A percentile compares a stretch with the other conserved stretches of the same genome.
Conservation (phyloP, 192 early-diverging fungal species). For the Pilaira anomala region DNA sequence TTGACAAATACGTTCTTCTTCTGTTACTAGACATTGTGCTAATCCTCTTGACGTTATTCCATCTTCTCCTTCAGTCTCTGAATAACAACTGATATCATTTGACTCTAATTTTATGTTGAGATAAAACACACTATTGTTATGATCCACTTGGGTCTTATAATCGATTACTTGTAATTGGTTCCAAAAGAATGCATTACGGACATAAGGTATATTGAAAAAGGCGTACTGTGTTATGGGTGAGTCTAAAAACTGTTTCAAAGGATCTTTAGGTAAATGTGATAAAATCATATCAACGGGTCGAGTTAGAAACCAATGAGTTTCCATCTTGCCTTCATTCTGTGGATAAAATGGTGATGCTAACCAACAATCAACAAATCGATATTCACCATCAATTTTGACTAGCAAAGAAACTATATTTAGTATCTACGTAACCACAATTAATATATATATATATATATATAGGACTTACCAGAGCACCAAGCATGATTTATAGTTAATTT, state of each 20-base stretch:
- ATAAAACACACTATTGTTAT: conserved; percentile 10
- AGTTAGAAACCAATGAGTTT: conserved; percentile 31
- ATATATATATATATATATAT: too few relatives aligned
- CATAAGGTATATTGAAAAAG: conserved; percentile 44
- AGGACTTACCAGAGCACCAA: conserved; percentile 37
- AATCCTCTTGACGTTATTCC: conserved; percentile 16
- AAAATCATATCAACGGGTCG: conserved; percentile 27
- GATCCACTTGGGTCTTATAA: not conserved
- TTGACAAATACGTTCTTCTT: conserved; percentile 36
- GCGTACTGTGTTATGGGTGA: conserved; percentile 34
- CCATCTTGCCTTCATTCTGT: conserved; percentile 17
- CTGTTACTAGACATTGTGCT: conserved; percentile 23
- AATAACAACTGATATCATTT: conserved; percentile 9
- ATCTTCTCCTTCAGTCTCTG: conserved; percentile 10
- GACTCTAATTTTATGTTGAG: conserved; percentile 2
- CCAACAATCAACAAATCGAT: conserved; percentile 55
- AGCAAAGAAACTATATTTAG: not conserved
- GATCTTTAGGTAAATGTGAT: conserved; percentile 22
- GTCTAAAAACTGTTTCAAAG: conserved; percentile 33
- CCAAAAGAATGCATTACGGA: conserved; percentile 43
- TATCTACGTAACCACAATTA: not conserved
- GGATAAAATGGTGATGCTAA: conserved; percentile 47
- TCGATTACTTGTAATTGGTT: conserved; percentile 33
- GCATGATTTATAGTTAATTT: conserved; percentile 29
- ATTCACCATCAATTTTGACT: conserved; percentile 48